phyloP scores from a whole-genome alignment of 2,329 filamentous ascomycete species.

The Aciculosporium take region DNA sequence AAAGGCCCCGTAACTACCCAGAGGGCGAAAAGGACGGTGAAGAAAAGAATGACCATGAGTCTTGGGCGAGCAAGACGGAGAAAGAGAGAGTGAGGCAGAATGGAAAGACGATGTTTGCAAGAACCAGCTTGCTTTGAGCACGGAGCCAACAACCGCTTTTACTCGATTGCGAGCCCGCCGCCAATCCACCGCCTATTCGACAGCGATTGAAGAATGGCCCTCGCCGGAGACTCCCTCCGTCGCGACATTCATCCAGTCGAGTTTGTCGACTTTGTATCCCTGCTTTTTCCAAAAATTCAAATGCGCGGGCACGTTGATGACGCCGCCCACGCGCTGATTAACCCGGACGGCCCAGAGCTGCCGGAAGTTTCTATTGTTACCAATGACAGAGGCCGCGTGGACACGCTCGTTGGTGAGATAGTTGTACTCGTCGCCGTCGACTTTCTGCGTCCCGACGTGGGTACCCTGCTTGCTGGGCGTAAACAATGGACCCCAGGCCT shows the following conservation, averaged over 20 bases:
- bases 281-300: conserved; percentile 13
- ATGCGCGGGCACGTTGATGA: conserved; percentile 29
- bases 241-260: conserved; percentile 40
- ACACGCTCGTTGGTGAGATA: conserved; percentile 21
- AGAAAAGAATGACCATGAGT: too few species aligned
- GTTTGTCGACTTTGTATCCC: conserved; percentile 33
- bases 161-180: too few species aligned
- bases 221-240: conserved; percentile 39
- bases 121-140: too few species aligned
- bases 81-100: too few species aligned
- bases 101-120: too few species aligned
- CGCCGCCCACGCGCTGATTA: conserved; percentile 21
- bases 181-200: not conserved
- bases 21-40: too few species aligned
- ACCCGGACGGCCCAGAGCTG: conserved; percentile 23
- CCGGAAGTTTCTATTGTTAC: conserved; percentile 34
- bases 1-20: too few species aligned
- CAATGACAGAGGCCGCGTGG: conserved; percentile 33
- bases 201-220: conserved; percentile 16
- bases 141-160: too few species aligned
- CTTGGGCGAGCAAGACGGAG: too few species aligned
- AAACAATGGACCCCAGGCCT: too few species aligned
- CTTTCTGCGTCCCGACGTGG: too few species aligned
- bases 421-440: conserved; percentile 24
- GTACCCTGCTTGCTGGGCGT: too few species aligned